Conservation (phyloP, 306 rosid species). For the Hippophae gyantsensis region DNA sequence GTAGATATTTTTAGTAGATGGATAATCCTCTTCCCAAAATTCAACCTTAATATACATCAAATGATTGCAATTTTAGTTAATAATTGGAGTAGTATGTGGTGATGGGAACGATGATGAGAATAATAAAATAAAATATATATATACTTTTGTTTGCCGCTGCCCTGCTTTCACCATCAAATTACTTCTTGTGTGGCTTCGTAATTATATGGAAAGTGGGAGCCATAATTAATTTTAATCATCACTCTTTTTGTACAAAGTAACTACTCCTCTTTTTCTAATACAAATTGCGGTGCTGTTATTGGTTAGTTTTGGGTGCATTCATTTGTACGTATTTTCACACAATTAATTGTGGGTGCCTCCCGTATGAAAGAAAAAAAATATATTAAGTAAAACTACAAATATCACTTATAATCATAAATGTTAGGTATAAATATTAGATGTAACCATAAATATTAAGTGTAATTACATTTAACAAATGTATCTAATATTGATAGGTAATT, state of each 20-base stretch:
- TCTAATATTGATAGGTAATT: too few species aligned
- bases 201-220: constrained; percentile 32
- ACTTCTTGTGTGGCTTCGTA: constrained; percentile 13
- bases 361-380: too few species aligned
- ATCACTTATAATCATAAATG: too few species aligned
- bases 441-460: too few species aligned
- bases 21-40: constrained; percentile 22
- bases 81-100: constrained; percentile 26
- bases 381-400: too few species aligned
- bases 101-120: constrained; percentile 34
- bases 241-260: constrained; percentile 25
- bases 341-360: too few species aligned
- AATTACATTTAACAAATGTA: too few species aligned
- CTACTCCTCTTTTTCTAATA: constrained; percentile 20
- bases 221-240: constrained; percentile 25
- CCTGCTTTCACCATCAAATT: constrained; percentile 17
- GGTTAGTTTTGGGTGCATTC: background rate
- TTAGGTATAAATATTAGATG: too few species aligned
- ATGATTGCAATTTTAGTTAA: constrained; percentile 51
- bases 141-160: background rate
- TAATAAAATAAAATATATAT: too few species aligned
- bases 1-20: constrained; percentile 3
- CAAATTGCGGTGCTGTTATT: background rate
- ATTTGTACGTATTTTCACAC: background rate
- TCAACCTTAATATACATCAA: constrained; percentile 34